A percentile compares a stretch with the other conserved stretches of the same genome.
phyloP scores from a whole-genome alignment of 129 eudicot species.

The Mikania micrantha region DNA sequence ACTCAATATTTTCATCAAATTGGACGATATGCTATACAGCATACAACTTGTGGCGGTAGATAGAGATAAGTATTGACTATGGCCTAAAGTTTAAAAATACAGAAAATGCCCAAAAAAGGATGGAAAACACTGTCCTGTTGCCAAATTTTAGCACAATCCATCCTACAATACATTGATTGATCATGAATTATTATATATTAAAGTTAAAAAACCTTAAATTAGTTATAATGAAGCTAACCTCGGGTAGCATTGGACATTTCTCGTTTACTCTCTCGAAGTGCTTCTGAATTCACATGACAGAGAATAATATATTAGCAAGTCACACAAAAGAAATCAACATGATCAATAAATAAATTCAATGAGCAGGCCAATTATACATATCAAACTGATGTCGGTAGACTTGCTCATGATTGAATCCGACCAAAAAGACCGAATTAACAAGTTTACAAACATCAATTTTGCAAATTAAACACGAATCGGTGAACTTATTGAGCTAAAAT shows the following conservation, averaged over 20 bases:
- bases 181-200: background rate
- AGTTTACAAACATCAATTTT: background rate
- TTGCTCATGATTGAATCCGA: constrained; percentile 1
- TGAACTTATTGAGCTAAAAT: background rate
- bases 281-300: constrained; percentile 52
- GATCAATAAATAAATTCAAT: background rate
- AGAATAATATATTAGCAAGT: background rate
- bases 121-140: background rate
- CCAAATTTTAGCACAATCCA: background rate
- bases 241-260: constrained; percentile 94
- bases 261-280: constrained; percentile 84
- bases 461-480: background rate
- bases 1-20: background rate
- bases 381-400: background rate
- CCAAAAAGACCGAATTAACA: constrained; percentile 7
- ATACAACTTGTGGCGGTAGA: background rate
- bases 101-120: background rate
- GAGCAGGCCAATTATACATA: background rate
- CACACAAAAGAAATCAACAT: background rate
- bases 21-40: background rate
- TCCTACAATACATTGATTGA: background rate
- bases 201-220: background rate
- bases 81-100: background rate
- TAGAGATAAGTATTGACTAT: background rate
- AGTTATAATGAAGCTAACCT: constrained; percentile 36